Base-by-base conservation (phyloP, 1,139 yeast species). In the Geotrichum macrosporum region DNA sequence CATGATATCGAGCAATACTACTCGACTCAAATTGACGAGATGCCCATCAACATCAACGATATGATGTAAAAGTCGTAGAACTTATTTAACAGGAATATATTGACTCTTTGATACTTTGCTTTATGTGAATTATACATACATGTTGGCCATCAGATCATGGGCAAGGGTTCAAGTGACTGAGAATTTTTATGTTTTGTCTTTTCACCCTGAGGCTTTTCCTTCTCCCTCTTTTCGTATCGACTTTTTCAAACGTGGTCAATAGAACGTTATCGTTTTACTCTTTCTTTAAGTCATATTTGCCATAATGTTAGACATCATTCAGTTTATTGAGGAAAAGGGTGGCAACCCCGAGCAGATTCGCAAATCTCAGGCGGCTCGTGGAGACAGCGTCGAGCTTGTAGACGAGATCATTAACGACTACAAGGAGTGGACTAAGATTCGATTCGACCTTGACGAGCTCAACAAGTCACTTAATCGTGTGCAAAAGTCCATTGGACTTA, bases 1-100 rank as follows among this genome's bases (percentile, higher is more conserved):
- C 85, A 96, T 76, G 97, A 89, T 75, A 84, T 92, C 64, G 98
- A 94, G 77, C 87, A 79, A 75, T 92, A 88, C 83, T 92, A 94
- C 85, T 84, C 95, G 61, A 92, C 97, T 63, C 96, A 88, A 78
- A 88, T 92, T 64, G 94, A 83, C 68, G 98, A 92, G 78, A 85
- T 92, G 88, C 98, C 98, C 65, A 86, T 88, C 72, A 85, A 85
- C 71, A 81, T 92, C 69, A 86, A 83, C 70, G 80, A 85, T 60
- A 78, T 87, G 75, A 47, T 65, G 41, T 62, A 56, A 41, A n/a
- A 13, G 13, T 3, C n/a, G n/a, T n/a, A n/a, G n/a, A n/a, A 13
- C 21, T n/a, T 19, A 30, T 30, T 16, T n/a, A 12, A 15, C 5
- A 12, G 19, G 5, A 15, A 16, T 29, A 4, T 22, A 9, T 29